Evolutionary conservation across 768 basidiomycete genomes (phyloP).

Genomic region (Gautieria morchelliformis): DNA sequence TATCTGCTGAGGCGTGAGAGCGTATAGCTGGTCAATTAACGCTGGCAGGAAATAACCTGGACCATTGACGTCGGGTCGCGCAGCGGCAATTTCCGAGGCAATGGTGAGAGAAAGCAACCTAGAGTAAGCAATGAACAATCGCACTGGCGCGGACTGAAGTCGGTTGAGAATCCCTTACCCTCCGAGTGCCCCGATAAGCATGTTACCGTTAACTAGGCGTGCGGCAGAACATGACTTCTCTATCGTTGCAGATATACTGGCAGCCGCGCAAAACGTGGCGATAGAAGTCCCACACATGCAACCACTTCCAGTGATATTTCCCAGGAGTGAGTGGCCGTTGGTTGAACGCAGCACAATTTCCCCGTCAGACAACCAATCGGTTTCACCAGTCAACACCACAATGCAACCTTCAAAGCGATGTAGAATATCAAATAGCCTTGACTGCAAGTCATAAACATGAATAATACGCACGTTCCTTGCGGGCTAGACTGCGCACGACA

Average conservation of each 20-base stretch:
- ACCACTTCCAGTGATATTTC: constrained; percentile 81
- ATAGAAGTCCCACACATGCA: constrained; percentile 75
- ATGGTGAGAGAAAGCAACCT: constrained; percentile 49
- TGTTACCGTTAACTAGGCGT: constrained; percentile 63
- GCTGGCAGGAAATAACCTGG: constrained; percentile 58
- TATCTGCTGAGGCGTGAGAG: constrained; percentile 31
- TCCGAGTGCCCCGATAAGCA: constrained; percentile 64
- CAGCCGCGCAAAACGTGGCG: constrained; percentile 72
- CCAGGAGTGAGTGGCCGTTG: constrained; percentile 70
- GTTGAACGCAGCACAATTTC: constrained; percentile 49
- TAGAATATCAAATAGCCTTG: neutral
- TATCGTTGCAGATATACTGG: constrained; percentile 32
- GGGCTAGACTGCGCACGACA: constrained; percentile 63
- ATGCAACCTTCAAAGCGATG: constrained; percentile 53
- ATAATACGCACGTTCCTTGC: constrained; percentile 54
- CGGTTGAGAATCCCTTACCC: constrained; percentile 42
- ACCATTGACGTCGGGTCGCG: constrained; percentile 40
- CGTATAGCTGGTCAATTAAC: constrained; percentile 49
- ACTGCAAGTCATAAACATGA: neutral
- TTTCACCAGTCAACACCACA: constrained; percentile 68
- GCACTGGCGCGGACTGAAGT: neutral
- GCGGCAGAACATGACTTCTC: constrained; percentile 16
- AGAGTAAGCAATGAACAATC: neutral
- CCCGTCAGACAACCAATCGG: constrained; percentile 84
- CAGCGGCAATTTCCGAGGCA: constrained; percentile 50